Evolutionary conservation across 257 asterid genomes (phyloP).

Genomic region (Coffea canephora): DNA sequence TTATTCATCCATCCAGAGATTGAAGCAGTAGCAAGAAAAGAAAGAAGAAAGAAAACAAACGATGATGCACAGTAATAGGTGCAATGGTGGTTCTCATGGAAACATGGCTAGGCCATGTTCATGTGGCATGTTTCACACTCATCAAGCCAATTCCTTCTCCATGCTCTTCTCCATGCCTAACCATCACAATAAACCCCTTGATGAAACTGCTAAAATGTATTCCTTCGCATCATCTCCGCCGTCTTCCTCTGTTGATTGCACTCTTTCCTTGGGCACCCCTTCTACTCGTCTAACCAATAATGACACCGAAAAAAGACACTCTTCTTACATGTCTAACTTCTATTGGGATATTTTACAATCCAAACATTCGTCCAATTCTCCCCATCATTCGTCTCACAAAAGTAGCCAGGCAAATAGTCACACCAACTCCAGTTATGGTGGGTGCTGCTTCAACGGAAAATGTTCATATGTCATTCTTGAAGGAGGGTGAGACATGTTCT

Average conservation of each 20-base stretch:
- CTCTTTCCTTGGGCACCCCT: constrained; percentile 90
- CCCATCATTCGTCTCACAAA: constrained; percentile 30
- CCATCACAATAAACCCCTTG: constrained; percentile 19
- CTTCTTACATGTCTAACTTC: constrained; percentile 60
- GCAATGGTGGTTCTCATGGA: no score
- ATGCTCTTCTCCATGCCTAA: constrained; percentile 59
- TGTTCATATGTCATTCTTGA: no score
- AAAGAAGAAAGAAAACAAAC: no score
- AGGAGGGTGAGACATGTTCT: no score
- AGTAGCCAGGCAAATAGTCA: constrained; percentile 35
- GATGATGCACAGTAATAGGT: no score
- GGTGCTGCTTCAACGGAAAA: no score
- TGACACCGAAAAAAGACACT: constrained; percentile 42
- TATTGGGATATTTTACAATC: constrained; percentile 21
- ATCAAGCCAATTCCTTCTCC: constrained; percentile 47
- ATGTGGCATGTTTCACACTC: constrained; percentile 45
- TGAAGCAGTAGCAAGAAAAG: no score
- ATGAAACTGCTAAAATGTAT: constrained; percentile 45
- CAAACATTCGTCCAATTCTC: constrained; percentile 27
- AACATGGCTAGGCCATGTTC: no score
- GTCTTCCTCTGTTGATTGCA: constrained; percentile 73
- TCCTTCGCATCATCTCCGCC: constrained; percentile 32
- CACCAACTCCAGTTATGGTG: constrained; percentile 28
- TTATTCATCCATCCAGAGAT: no score
- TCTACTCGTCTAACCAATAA: constrained; percentile 53